Evolutionary conservation across 805 yeast genomes (phyloP).

Genomic region (Metschnikowia gelsemii): DNA sequence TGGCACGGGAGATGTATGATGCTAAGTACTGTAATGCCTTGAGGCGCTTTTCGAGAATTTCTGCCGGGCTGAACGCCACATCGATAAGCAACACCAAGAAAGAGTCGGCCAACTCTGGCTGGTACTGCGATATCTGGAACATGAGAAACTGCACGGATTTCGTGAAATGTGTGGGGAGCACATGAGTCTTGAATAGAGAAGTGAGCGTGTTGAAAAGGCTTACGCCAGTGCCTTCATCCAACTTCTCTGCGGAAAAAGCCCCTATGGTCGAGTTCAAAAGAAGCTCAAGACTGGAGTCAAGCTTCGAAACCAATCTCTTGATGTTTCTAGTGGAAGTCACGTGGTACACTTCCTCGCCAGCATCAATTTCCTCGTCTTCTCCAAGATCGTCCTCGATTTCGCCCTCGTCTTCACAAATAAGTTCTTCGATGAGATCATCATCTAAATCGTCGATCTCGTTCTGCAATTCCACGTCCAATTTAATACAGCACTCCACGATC

Average conservation of each 20-base stretch:
- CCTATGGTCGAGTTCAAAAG: constrained; percentile 52
- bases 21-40: constrained; percentile 91
- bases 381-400: constrained; percentile 38
- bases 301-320: constrained; percentile 58
- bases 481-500: constrained; percentile 74
- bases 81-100: constrained; percentile 80
- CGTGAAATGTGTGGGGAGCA: constrained; percentile 90
- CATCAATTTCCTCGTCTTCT: constrained; percentile 22
- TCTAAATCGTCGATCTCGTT: constrained; percentile 84
- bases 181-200: constrained; percentile 74
- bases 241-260: constrained; percentile 49
- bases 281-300: constrained; percentile 65
- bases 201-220: constrained; percentile 69
- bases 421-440: constrained; percentile 59
- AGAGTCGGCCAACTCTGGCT: constrained; percentile 80
- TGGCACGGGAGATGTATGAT: constrained; percentile 86
- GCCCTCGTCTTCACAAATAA: constrained; percentile 46
- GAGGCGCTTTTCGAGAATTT: constrained; percentile 70
- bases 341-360: constrained; percentile 36
- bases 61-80: constrained; percentile 69
- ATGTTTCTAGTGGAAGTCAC: constrained; percentile 44
- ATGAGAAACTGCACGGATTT: constrained; percentile 81
- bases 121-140: constrained; percentile 78
- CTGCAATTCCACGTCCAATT: constrained; percentile 88
- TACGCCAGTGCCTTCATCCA: constrained; percentile 64